Conservation (phyloP, 1,139 yeast species). For the Kodamaea arcana region DNA sequence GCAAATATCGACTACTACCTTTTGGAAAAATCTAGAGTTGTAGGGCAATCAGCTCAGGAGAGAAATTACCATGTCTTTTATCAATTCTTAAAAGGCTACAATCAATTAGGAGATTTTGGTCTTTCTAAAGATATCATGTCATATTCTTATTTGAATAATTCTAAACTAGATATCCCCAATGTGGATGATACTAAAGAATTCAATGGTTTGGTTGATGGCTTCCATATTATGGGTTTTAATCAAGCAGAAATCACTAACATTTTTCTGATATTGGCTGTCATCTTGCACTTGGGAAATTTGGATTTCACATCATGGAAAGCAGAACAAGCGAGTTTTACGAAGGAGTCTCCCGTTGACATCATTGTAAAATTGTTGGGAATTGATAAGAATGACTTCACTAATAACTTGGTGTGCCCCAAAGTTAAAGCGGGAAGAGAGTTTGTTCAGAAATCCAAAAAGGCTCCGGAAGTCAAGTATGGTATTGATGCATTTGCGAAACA, state of each 20-base stretch:
- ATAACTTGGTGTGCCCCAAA: conserved; percentile 64
- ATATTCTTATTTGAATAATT: conserved; percentile 57
- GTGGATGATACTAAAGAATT: conserved; percentile 76
- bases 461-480: conserved; percentile 75
- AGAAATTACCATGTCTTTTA: conserved; percentile 92
- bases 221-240: conserved; percentile 69
- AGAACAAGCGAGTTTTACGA: conserved; percentile 75
- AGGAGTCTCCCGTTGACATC: conserved; percentile 48
- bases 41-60: conserved; percentile 70
- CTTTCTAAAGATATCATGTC: conserved; percentile 42
- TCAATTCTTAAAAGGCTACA: conserved; percentile 73
- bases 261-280: conserved; percentile 66
- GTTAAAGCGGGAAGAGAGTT: conserved; percentile 91
- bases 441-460: conserved; percentile 75
- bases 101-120: conserved; percentile 45
- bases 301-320: conserved; percentile 66
- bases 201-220: conserved; percentile 55
- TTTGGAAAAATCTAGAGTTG: conserved; percentile 89
- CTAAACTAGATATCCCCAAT: conserved; percentile 55
- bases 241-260: conserved; percentile 54
- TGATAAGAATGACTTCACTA: conserved; percentile 50
- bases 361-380: conserved; percentile 68
- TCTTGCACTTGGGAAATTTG: conserved; percentile 83
- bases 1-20: conserved; percentile 95
- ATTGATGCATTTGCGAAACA: conserved; percentile 87